Evolutionary conservation across 768 basidiomycete genomes (phyloP).

Genomic region (Rhodotorula toruloides): DNA sequence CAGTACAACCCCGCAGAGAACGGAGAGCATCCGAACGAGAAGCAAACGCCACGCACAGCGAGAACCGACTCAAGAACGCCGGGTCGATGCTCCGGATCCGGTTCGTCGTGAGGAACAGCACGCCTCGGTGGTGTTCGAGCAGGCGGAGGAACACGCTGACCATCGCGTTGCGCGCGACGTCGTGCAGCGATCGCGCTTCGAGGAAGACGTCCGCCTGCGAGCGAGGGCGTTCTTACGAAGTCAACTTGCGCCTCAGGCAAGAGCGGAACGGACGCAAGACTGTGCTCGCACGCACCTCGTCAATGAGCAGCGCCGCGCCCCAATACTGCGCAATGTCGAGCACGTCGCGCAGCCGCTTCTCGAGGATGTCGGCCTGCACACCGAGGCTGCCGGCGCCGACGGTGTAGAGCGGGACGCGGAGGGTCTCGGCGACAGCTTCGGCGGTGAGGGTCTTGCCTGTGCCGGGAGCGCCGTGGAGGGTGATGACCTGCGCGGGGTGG

Average conservation of each 20-base stretch:
- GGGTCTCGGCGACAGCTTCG: slow-evolving; percentile 95
- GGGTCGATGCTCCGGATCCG: slow-evolving; percentile 58
- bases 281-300: not conserved
- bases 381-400: slow-evolving; percentile 38
- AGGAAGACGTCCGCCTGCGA: slow-evolving; percentile 66
- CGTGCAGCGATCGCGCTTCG: slow-evolving; percentile 61
- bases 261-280: not conserved
- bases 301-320: slow-evolving; percentile 17
- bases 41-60: not conserved
- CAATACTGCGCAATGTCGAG: slow-evolving; percentile 46
- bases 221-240: slow-evolving; percentile 35
- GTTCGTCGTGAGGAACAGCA: slow-evolving; percentile 51
- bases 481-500: slow-evolving; percentile 49
- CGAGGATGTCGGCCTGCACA: slow-evolving; percentile 52
- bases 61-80: slow-evolving; percentile 59
- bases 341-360: slow-evolving; percentile 48
- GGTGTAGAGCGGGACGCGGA: slow-evolving; percentile 56
- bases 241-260: not conserved
- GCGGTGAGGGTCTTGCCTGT: slow-evolving; percentile 97
- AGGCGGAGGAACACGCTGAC: slow-evolving; percentile 59
- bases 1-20: not conserved
- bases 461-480: slow-evolving; percentile 89
- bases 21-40: not conserved
- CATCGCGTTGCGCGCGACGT: slow-evolving; percentile 65
- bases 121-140: slow-evolving; percentile 47